Conservation (phyloP, 2,329 filamentous ascomycete genomes). For the Penicillium sp. region DNA sequence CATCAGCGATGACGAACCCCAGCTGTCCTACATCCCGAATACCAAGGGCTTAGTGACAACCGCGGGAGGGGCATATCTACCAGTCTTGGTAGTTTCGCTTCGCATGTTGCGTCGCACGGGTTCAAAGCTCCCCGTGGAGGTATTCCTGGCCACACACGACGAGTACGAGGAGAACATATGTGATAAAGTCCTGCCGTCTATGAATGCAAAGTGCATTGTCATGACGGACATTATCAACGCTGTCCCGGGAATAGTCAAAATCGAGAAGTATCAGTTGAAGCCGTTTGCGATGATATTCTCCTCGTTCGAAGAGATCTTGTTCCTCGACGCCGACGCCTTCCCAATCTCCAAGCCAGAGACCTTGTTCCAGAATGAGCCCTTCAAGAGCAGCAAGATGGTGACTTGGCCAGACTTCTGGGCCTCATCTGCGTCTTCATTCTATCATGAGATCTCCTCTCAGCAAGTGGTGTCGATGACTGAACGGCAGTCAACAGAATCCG, state of each 20-base stretch:
- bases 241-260: conserved; percentile 25
- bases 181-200: conserved; percentile 41
- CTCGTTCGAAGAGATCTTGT: conserved; percentile 51
- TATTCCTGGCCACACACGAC: conserved; percentile 25
- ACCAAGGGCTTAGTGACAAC: conserved; percentile 46
- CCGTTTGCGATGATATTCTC: conserved; percentile 51
- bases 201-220: conserved; percentile 47
- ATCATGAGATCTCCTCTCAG: conserved; percentile 48
- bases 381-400: conserved; percentile 41
- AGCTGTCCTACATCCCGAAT: conserved; percentile 29
- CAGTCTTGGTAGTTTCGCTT: conserved; percentile 23
- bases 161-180: conserved; percentile 48
- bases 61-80: conserved; percentile 23
- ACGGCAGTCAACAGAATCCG: conserved; percentile 48
- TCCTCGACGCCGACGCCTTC: conserved; percentile 51
- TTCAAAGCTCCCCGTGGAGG: conserved; percentile 22
- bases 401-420: conserved; percentile 40
- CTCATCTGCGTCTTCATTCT: conserved; percentile 44
- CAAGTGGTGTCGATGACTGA: conserved; percentile 32
- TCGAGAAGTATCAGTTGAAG: conserved; percentile 50
- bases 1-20: conserved; percentile 23
- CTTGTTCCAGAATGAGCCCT: conserved; percentile 46
- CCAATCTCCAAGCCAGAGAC: conserved; percentile 44
- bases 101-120: conserved; percentile 26
- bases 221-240: conserved; percentile 45